Evolutionary conservation across 2,329 filamentous ascomycete genomes (phyloP), one percentile per base, ranked within the genome.

Genomic region (Ceratocystis eucalypticola): DNA sequence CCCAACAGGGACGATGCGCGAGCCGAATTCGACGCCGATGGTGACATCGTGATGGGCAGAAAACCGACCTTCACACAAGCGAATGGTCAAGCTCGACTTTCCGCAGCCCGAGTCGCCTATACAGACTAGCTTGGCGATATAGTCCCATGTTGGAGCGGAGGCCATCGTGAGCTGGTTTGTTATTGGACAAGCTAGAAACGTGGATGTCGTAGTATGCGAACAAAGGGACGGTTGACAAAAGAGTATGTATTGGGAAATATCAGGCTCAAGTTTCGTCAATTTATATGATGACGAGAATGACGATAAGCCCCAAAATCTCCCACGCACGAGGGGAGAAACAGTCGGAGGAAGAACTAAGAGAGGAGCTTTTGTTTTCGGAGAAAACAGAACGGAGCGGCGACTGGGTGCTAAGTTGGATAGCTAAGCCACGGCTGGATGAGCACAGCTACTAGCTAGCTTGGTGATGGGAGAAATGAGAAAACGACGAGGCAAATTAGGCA

Each of bases 81-180:
- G 90, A 75, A 96, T 92, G 66, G 92, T 96, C 71, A 96, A 84
- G 77, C 90, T 85, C 69, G 91, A 96, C 81, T 99, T 99, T 73
- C 94, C 94, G 74, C 91, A 96, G 74, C 92, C 94, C 59, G 89
- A 94, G 79, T 97, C 94, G 76, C 94, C 94, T 73, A 99, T 91
- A 79, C 91, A 96, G 74, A 97, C 93, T 72, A 99, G 89, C 78
- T 99, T 99, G 76, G 93, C 92, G 75, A 97, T 99, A 80, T 95
- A 97, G 80, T 97, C 91, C 93, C 93, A 97, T 76, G 91, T 88
- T 73, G 86, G 83, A 70, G 78, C 75, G 73, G 82, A 81, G 30
- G 64, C 64, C 66, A 68, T 68, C 15, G 41, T 53, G 61, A 28
- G 17, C 2, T 3, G 15, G 33, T 59, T 33, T 30, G 55, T 37